These are phyloP conservation scores for Venturia effusa DNA, from an alignment of 2,329 filamentous ascomycete genomes.

Conservation along the genomic window DNA sequence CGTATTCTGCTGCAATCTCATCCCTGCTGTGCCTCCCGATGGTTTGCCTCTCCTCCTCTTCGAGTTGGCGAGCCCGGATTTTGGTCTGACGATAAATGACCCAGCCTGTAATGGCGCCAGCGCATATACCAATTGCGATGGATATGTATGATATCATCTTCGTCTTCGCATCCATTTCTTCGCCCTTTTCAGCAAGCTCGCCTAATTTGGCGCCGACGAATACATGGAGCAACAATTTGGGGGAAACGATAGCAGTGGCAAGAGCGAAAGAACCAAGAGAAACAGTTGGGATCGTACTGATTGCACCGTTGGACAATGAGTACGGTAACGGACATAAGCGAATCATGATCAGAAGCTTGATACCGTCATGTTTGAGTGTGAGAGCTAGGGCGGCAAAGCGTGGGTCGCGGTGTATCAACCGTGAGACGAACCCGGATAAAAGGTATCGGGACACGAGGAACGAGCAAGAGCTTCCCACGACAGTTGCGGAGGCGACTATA, in stretches of 20 bases:
- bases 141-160: slow-evolving; percentile 75
- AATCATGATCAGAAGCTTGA: slow-evolving; percentile 84
- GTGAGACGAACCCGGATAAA: slow-evolving; percentile 66
- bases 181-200: slow-evolving; percentile 69
- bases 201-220: slow-evolving; percentile 84
- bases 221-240: slow-evolving; percentile 82
- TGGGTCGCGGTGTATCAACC: slow-evolving; percentile 70
- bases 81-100: slow-evolving; percentile 65
- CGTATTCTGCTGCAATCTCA: slow-evolving; percentile 13
- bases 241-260: slow-evolving; percentile 71
- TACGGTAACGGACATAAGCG: slow-evolving; percentile 88
- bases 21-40: slow-evolving; percentile 19
- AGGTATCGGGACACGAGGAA: slow-evolving; percentile 75
- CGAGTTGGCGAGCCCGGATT: slow-evolving; percentile 37
- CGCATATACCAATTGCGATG: slow-evolving; percentile 59
- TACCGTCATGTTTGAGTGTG: slow-evolving; percentile 79
- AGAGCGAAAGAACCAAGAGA: slow-evolving; percentile 63
- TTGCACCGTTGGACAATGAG: slow-evolving; percentile 83
- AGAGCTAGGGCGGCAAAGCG: slow-evolving; percentile 81
- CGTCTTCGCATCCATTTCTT: slow-evolving; percentile 68
- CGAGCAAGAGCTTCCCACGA: slow-evolving; percentile 65
- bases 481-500: slow-evolving; percentile 66
- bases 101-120: slow-evolving; percentile 68
- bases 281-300: slow-evolving; percentile 87
- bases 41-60: slow-evolving; percentile 28